Base-by-base conservation (phyloP, 2,329 filamentous ascomycete genomes). In the Aureobasidium sp. region DNA sequence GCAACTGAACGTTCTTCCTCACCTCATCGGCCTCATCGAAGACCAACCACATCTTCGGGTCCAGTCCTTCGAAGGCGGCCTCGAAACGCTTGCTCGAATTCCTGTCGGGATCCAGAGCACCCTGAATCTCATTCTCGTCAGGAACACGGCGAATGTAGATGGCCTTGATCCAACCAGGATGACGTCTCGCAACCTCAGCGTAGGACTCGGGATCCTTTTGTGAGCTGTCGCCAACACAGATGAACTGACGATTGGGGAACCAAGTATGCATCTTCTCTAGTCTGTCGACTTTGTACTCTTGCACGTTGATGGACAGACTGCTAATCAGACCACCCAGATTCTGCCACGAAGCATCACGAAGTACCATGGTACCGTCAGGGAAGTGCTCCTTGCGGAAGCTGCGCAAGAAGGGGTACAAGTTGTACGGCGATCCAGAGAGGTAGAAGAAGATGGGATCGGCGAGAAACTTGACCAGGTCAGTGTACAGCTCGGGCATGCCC, bases 171-270 rank as follows among this genome's bases (percentile, higher is more conserved):
- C 91, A 96, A 7, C 81, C 83, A 0, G 86, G 85, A 64, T 85
- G 83, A 51, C 80, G 79, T 57, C 84, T 72, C 73, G 81, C 91
- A 74, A 90, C 84, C 66, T 92, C 86, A 29, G 86, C 92, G 69
- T 96, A 97, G 0, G 89, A 84, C 71, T 97, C 93, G 0, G 93
- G 92, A 67, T 97, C 93, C 27, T 84, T 87, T 74, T 96, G 93
- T 0, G 92, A 96, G 40, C 87, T 93, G 74, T 97, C 93, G 0
- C 93, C 93, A 65, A 97, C 85, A 66, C 86, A 86, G 64, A 97
- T 83, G 75, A 95, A 86, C 67, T 87, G 88, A 62, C 89, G 80
- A 66, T 81, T 80, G 0, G 93, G 93, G 51, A 96, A 79, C 88
- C 89, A 94, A 1, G 75, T 73, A 66, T 90, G 82, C 27, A 97